Evolutionary conservation across 306 rosid genomes (phyloP).

Genomic region (Rubus parviflorus): DNA sequence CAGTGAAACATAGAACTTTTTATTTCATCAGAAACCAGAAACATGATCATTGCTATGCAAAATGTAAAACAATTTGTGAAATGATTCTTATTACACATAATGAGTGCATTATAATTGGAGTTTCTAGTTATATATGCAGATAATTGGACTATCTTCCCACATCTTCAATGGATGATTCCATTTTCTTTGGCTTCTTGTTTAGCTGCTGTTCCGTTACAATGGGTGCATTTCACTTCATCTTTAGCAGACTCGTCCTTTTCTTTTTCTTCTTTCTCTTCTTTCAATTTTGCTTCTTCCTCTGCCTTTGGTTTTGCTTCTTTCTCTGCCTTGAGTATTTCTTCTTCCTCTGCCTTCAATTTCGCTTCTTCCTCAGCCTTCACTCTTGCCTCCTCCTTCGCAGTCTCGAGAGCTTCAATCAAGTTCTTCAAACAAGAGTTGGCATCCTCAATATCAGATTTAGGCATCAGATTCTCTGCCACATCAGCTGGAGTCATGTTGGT

Average conservation of each 20-base stretch:
- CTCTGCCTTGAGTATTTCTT: constrained; percentile 14
- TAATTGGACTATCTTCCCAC: background rate
- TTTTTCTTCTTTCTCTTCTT: background rate
- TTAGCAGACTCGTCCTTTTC: background rate
- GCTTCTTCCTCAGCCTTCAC: constrained; percentile 29
- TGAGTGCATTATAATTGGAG: no score
- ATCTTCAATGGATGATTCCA: background rate
- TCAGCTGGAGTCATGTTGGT: constrained; percentile 60
- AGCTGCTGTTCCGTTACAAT: constrained; percentile 9
- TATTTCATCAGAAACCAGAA: background rate
- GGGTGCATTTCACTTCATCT: constrained; percentile 12
- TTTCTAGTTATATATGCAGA: background rate
- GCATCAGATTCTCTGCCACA: constrained; percentile 69
- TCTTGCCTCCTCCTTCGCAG: constrained; percentile 39
- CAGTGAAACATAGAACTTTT: background rate
- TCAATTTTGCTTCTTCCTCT: background rate
- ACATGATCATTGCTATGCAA: background rate
- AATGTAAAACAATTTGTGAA: background rate
- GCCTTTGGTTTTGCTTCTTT: constrained; percentile 6
- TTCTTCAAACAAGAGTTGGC: constrained; percentile 36
- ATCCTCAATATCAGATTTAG: constrained; percentile 40
- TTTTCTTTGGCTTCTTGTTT: constrained; percentile 1
- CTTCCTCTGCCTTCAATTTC: constrained; percentile 11
- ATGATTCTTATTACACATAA: background rate
- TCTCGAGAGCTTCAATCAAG: constrained; percentile 50